These are phyloP conservation scores for Albatrellus sp. DNA, from an alignment of 1,284 basidiomycete genomes.

Conservation along the genomic window DNA sequence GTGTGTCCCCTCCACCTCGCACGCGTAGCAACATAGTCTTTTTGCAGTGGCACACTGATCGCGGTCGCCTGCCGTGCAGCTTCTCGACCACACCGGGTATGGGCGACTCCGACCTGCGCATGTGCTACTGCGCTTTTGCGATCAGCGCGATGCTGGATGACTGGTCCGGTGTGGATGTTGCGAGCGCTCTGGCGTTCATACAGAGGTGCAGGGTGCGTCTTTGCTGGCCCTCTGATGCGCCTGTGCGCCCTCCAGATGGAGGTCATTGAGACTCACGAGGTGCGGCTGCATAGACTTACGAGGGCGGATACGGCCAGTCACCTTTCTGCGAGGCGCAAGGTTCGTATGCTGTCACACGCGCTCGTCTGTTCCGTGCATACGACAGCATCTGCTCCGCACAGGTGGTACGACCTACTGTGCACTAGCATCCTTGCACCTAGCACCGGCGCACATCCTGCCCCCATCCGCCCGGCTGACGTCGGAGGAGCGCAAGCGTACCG, in stretches of 20 bases:
- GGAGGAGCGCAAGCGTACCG: slow-evolving; percentile 36
- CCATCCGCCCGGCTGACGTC: slow-evolving; percentile 21
- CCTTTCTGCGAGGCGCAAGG: slow-evolving; percentile 81
- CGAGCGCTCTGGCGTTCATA: slow-evolving; percentile 51
- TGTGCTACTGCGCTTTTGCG: slow-evolving; percentile 82
- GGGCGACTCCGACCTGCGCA: slow-evolving; percentile 67
- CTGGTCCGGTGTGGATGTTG: slow-evolving; percentile 62
- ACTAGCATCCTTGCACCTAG: slow-evolving; percentile 63
- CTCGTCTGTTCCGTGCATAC: neutral
- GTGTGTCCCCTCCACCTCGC: slow-evolving; percentile 26
- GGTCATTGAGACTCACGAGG: neutral
- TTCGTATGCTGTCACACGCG: slow-evolving; percentile 16
- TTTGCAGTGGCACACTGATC: neutral
- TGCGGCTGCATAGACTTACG: slow-evolving; percentile 56
- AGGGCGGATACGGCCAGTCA: slow-evolving; percentile 84
- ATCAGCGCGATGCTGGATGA: slow-evolving; percentile 69
- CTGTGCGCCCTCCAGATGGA: neutral
- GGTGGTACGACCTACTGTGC: slow-evolving; percentile 93
- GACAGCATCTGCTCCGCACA: slow-evolving; percentile 16
- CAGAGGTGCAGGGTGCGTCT: slow-evolving; percentile 52
- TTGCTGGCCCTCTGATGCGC: neutral
- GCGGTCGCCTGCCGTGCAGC: slow-evolving; percentile 25
- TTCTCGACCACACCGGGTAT: slow-evolving; percentile 64
- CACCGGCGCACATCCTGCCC: slow-evolving; percentile 12
- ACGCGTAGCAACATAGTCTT: neutral